Evolutionary conservation across 192 early-diverging fungal genomes (phyloP).

Genomic region (Diversispora epigaea): DNA sequence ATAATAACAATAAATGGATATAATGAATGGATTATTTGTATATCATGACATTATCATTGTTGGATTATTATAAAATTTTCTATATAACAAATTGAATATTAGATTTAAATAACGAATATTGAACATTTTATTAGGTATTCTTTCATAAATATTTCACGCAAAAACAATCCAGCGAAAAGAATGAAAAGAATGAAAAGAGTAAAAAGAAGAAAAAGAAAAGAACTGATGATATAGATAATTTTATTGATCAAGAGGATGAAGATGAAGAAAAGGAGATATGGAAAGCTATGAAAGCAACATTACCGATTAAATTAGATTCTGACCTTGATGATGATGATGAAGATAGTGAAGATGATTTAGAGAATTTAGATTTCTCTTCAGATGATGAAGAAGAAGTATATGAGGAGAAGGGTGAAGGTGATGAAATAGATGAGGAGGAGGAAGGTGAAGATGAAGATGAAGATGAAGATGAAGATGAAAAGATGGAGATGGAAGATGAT

Average conservation of each 20-base stretch:
- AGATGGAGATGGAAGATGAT: slow-evolving; percentile 28
- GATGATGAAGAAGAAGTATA: slow-evolving; percentile 49
- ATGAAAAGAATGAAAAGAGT: slow-evolving; percentile 34
- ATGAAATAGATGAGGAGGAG: slow-evolving; percentile 36
- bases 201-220: slow-evolving; percentile 33
- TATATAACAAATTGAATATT: not conserved
- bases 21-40: not conserved
- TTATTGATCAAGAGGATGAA: slow-evolving; percentile 40
- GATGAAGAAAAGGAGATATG: slow-evolving; percentile 64
- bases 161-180: slow-evolving; percentile 34
- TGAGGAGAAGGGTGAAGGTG: slow-evolving; percentile 46
- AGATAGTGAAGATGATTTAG: slow-evolving; percentile 50
- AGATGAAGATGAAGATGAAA: too few relatives aligned
- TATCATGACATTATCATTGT: not conserved
- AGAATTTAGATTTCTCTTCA: slow-evolving; percentile 42
- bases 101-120: slow-evolving; percentile 7
- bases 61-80: too few relatives aligned
- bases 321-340: slow-evolving; percentile 56
- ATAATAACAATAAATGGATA: not conserved
- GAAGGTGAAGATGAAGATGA: too few relatives aligned
- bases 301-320: slow-evolving; percentile 58
- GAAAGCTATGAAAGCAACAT: slow-evolving; percentile 78
- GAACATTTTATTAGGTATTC: slow-evolving; percentile 51
- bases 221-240: slow-evolving; percentile 37
- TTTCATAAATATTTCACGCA: slow-evolving; percentile 78